These are phyloP conservation scores for Cadophora luteo-olivacea DNA, from an alignment of 2,329 filamentous ascomycete species.

Conservation along the genomic window DNA sequence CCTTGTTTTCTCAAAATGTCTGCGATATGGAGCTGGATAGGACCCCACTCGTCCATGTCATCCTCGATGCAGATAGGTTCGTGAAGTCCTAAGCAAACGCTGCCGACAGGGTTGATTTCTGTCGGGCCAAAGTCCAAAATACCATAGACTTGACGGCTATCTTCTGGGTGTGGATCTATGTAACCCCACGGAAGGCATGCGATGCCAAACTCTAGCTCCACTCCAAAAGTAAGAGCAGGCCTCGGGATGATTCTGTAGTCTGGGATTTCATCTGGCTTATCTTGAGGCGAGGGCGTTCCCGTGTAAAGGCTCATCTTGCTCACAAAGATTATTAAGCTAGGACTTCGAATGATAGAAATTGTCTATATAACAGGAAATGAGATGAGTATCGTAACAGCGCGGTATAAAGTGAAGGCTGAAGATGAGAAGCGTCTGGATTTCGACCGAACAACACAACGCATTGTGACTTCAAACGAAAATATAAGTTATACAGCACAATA, in stretches of 20 bases:
- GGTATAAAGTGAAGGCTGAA: too few species aligned
- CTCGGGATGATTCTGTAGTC: not conserved
- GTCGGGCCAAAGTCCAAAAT: not conserved
- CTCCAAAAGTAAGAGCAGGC: not conserved
- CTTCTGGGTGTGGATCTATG: slow-evolving; percentile 1
- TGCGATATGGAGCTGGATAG: not conserved
- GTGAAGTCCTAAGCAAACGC: not conserved
- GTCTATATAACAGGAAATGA: too few species aligned
- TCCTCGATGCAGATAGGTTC: not conserved
- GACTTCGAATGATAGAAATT: not conserved
- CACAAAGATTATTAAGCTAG: not conserved
- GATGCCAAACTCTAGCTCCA: not conserved
- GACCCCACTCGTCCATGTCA: not conserved
- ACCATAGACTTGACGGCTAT: not conserved
- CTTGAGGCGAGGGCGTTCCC: not conserved
- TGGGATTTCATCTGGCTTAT: not conserved
- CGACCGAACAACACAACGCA: not conserved
- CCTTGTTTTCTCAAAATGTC: not conserved
- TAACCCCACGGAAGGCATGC: not conserved
- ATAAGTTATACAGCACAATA: too few species aligned
- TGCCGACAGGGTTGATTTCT: not conserved
- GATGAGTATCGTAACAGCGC: too few species aligned
- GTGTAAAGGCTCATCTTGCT: not conserved
- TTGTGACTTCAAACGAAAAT: too few species aligned
- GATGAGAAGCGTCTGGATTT: too few species aligned